Evolutionary conservation across 108 stramenopile species (phyloP).

Genomic region (Nitzschia sp.): DNA sequence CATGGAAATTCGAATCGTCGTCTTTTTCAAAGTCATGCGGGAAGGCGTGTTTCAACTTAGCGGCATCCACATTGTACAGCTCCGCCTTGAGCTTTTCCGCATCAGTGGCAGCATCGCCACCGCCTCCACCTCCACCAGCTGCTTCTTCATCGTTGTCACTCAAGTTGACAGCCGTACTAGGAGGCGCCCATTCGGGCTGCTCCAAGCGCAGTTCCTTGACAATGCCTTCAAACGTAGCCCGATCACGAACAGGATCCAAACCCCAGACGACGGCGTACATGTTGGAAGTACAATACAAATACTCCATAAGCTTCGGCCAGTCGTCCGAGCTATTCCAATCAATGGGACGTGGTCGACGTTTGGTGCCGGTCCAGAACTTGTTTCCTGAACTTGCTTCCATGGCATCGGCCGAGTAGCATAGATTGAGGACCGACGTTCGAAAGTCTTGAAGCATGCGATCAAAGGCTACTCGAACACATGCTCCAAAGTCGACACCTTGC

Average conservation of each 20-base stretch:
- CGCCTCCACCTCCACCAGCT: background rate
- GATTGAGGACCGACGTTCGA: conserved; percentile 71
- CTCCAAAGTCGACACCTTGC: background rate
- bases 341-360: conserved; percentile 2
- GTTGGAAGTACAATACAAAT: background rate
- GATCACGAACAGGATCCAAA: conserved; percentile 1
- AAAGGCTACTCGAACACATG: background rate
- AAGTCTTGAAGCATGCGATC: conserved; percentile 34
- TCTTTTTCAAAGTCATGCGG: conserved; percentile 99
- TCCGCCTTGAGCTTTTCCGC: conserved; percentile 51
- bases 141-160: background rate
- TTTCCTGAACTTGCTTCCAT: background rate
- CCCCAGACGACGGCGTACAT: conserved; percentile 7
- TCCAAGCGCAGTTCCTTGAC: conserved; percentile 34
- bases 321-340: conserved; percentile 25
- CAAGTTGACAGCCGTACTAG: background rate
- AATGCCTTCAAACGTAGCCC: conserved; percentile 39
- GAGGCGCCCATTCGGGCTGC: background rate
- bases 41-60: conserved; percentile 73
- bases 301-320: conserved; percentile 1
- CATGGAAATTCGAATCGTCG: conserved; percentile 85
- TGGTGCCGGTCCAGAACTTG: conserved; percentile 8
- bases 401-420: background rate
- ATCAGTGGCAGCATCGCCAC: background rate
- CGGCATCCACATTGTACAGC: conserved; percentile 66